phyloP scores from a whole-genome alignment of 768 basidiomycete species.

The Russula emetica region DNA sequence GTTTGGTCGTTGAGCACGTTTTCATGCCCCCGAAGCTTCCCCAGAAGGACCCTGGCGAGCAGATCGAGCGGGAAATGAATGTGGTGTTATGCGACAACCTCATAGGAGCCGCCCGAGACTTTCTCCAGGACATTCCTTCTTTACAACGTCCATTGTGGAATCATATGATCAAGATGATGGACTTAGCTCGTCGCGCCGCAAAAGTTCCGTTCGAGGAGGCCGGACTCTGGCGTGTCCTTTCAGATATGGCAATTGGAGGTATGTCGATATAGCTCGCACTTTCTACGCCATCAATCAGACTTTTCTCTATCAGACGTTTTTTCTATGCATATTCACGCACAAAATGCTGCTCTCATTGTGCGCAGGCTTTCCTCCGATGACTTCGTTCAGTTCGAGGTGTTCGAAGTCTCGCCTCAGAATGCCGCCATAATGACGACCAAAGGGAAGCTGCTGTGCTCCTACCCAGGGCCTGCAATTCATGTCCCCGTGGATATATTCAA shows the following conservation, averaged over 20 bases:
- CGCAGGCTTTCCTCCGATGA: not conserved
- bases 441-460: slow-evolving; percentile 45
- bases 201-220: not conserved
- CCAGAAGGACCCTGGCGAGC: not conserved
- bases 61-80: slow-evolving; percentile 2
- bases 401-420: slow-evolving; percentile 42
- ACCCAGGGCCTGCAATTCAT: slow-evolving; percentile 43
- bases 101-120: not conserved
- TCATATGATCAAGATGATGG: slow-evolving; percentile 16
- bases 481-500: slow-evolving; percentile 34
- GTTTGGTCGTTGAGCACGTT: slow-evolving; percentile 12
- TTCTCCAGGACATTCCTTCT: not conserved
- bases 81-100: slow-evolving; percentile 11
- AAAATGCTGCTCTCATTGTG: slow-evolving; percentile 10
- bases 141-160: slow-evolving; percentile 7
- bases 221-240: not conserved
- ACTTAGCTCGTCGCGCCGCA: not conserved
- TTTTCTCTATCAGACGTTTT: slow-evolving; percentile 2
- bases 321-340: slow-evolving; percentile 12
- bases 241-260: slow-evolving; percentile 2
- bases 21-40: slow-evolving; percentile 21
- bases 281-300: not conserved
- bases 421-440: slow-evolving; percentile 36
- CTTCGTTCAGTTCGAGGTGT: slow-evolving; percentile 34
- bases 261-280: not conserved